Percentiles rank a stretch among this genome's conserved stretches.
phyloP scores from a whole-genome alignment of 83 land plant genomes.

The Picea mariana region DNA sequence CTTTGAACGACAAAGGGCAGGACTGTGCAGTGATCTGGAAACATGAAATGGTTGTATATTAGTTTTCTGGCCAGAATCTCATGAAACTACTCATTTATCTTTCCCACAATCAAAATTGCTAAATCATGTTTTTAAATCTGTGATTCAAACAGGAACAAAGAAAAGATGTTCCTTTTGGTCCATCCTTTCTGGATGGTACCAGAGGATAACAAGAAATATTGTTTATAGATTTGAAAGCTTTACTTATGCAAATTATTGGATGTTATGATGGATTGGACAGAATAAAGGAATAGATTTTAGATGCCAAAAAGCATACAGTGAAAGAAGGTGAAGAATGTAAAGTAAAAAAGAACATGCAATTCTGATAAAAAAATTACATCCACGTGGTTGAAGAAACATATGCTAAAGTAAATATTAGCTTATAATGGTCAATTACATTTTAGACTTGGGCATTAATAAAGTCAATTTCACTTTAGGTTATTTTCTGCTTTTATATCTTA shows the following conservation, averaged over 20 bases:
- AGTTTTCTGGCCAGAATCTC: not conserved
- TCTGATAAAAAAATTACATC: not conserved
- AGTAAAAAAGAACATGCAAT: not conserved
- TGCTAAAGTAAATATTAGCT: too few species aligned
- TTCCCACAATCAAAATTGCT: not conserved
- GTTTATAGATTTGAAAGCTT: not conserved
- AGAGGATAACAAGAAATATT: not conserved
- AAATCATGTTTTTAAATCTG: not conserved
- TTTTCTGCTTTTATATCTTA: too few species aligned
- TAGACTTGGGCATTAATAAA: too few species aligned
- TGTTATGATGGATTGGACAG: not conserved
- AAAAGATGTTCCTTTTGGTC: not conserved
- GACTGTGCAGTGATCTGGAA: conserved; percentile 50
- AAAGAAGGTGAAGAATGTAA: not conserved
- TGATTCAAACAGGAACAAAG: not conserved
- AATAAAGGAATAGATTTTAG: not conserved
- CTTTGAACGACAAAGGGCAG: conserved; percentile 73
- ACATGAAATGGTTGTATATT: not conserved
- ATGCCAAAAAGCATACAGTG: not conserved
- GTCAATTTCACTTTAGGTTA: too few species aligned
- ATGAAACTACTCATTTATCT: not conserved
- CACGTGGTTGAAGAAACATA: not conserved
- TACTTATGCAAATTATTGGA: not conserved
- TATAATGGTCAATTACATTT: too few species aligned
- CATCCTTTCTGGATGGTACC: not conserved